phyloP scores from a whole-genome alignment of 805 yeast species.

The Kazachstania bromeliacearum region DNA sequence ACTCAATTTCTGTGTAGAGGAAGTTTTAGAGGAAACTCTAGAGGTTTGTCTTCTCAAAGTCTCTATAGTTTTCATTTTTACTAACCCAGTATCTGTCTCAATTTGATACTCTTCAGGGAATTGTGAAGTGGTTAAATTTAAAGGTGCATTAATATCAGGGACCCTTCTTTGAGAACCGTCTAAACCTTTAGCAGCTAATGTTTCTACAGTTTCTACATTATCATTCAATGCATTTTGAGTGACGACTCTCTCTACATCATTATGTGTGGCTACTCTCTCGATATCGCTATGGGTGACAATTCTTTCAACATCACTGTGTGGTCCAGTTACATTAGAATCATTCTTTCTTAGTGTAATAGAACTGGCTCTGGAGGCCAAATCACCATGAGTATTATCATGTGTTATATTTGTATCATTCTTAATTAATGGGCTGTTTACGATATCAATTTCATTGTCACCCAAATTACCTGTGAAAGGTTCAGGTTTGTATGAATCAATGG shows the following conservation, averaged over 20 bases:
- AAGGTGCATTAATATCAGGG: conserved; percentile 19
- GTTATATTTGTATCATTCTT: conserved; percentile 4
- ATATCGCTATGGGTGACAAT: too few species aligned
- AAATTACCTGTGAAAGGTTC: conserved; percentile 17
- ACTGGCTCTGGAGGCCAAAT: conserved; percentile 2
- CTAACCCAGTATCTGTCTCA: conserved; percentile 60
- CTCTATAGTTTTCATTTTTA: conserved; percentile 46
- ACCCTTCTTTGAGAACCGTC: conserved; percentile 8
- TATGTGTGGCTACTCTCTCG: conserved; percentile 17
- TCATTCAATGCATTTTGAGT: conserved; percentile 18
- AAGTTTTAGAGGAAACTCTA: conserved; percentile 8
- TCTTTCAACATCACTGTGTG: conserved; percentile 1
- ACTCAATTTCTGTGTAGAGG: not conserved
- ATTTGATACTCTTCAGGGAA: conserved; percentile 63
- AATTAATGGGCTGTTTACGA: not conserved
- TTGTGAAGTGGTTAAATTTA: conserved; percentile 15
- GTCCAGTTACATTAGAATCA: not conserved
- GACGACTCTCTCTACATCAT: conserved; percentile 16
- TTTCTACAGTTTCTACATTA: conserved; percentile 20
- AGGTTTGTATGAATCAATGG: conserved; percentile 21
- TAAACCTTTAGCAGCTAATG: conserved; percentile 12
- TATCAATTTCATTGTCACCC: not conserved
- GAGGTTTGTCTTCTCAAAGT: conserved; percentile 39
- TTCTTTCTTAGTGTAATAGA: conserved; percentile 2
- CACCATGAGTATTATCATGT: not conserved